These are phyloP conservation scores for Solanum sparsipilum DNA, from an alignment of 257 asterid genomes.

Conservation along the genomic window DNA sequence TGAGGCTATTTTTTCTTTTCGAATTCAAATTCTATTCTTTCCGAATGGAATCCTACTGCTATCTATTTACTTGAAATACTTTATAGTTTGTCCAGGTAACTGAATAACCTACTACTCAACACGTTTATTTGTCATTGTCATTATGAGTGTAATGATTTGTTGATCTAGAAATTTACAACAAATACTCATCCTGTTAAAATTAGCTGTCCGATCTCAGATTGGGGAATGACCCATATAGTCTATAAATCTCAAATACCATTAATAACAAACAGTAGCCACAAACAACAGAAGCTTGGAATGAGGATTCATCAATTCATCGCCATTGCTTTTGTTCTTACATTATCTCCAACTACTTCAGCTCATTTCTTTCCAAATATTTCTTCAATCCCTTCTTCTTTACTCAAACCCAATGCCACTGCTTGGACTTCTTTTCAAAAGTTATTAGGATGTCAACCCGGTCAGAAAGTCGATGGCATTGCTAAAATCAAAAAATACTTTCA, in stretches of 20 bases:
- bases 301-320: neutral
- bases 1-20: no score
- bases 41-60: no score
- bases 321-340: neutral
- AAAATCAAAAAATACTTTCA: conserved; percentile 55
- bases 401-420: conserved; percentile 32
- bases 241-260: neutral
- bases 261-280: neutral
- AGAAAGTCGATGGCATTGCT: conserved; percentile 30
- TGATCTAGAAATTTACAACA: neutral
- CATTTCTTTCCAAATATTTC: conserved; percentile 55
- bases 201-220: neutral
- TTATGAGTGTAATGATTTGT: no score
- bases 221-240: neutral
- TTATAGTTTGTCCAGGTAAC: neutral
- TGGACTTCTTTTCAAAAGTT: conserved; percentile 47
- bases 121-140: neutral
- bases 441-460: conserved; percentile 49
- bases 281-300: neutral
- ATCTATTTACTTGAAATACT: neutral
- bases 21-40: no score
- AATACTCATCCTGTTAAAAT: neutral
- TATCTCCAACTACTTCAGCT: conserved; percentile 27
- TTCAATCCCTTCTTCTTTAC: conserved; percentile 35
- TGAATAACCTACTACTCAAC: neutral